These are phyloP conservation scores for Linum tenue DNA, from an alignment of 345 rosid species.

Conservation along the genomic window DNA sequence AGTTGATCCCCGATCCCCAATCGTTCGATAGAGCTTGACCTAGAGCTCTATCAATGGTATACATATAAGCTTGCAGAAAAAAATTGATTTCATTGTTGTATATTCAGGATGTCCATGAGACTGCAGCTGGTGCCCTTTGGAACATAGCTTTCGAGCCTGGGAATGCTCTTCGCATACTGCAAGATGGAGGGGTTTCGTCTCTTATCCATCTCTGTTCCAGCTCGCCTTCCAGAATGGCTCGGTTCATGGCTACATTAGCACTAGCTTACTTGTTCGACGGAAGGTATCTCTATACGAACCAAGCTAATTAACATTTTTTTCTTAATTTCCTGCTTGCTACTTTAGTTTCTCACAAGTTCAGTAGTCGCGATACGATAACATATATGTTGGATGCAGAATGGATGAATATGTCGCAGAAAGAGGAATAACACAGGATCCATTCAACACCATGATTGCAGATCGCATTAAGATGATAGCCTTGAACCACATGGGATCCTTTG, in stretches of 20 bases:
- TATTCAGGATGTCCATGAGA: constrained; percentile 42
- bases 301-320: background rate
- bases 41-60: background rate
- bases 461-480: constrained; percentile 23
- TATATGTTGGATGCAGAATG: constrained; percentile 24
- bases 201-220: constrained; percentile 31
- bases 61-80: background rate
- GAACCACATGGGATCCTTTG: constrained; percentile 25
- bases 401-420: constrained; percentile 18
- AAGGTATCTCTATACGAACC: constrained; percentile 13
- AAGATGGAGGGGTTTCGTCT: constrained; percentile 32
- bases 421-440: constrained; percentile 13
- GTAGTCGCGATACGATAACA: too few relatives aligned
- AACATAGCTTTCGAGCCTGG: constrained; percentile 33
- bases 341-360: background rate
- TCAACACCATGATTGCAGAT: constrained; percentile 15
- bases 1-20: too few relatives aligned
- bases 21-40: too few relatives aligned
- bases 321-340: background rate
- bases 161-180: constrained; percentile 33
- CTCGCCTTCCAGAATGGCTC: constrained; percentile 39
- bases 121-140: constrained; percentile 49
- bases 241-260: constrained; percentile 39
- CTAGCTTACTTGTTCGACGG: constrained; percentile 34
- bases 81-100: background rate